These are phyloP conservation scores for Ottelia alismoides DNA, from an alignment of 106 monocot genomes.

Conservation along the genomic window DNA sequence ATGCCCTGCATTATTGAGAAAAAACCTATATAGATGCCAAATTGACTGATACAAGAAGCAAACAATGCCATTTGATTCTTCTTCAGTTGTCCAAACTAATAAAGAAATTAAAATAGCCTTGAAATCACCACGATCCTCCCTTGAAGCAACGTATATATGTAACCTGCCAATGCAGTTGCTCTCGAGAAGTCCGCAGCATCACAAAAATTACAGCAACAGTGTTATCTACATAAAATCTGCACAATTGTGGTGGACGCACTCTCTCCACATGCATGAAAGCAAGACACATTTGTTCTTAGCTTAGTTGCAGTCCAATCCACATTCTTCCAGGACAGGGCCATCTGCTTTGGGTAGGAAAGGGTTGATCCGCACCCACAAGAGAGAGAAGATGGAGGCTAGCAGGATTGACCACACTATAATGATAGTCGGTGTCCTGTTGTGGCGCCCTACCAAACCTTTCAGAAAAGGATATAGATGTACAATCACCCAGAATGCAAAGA, in stretches of 20 bases:
- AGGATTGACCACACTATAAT: constrained; percentile 86
- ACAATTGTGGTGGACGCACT: background rate
- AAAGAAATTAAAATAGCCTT: constrained; percentile 8
- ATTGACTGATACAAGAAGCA: too few relatives aligned
- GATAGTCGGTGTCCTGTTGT: constrained; percentile 74
- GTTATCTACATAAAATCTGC: too few relatives aligned
- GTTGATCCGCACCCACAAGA: constrained; percentile 71
- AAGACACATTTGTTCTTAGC: constrained; percentile 1
- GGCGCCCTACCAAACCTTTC: constrained; percentile 67
- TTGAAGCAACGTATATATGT: too few relatives aligned
- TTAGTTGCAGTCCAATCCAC: constrained; percentile 71
- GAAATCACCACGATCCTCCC: too few relatives aligned
- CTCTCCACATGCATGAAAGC: background rate
- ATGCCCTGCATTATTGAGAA: too few relatives aligned
- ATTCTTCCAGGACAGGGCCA: constrained; percentile 65
- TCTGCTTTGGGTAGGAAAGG: constrained; percentile 61
- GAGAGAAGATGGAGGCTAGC: constrained; percentile 72
- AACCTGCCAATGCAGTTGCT: too few relatives aligned
- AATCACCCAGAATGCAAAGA: constrained; percentile 84
- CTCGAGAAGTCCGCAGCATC: too few relatives aligned
- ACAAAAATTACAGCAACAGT: too few relatives aligned
- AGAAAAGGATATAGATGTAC: constrained; percentile 80
- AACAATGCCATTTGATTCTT: background rate
- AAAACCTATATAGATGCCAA: too few relatives aligned
- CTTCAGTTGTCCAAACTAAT: constrained; percentile 8